A percentile compares a stretch with the other conserved stretches of the same genome.
These are phyloP conservation scores for Yamadazyma pseudoaaseri DNA, from an alignment of 1,139 yeast genomes.

Conservation along the genomic window DNA sequence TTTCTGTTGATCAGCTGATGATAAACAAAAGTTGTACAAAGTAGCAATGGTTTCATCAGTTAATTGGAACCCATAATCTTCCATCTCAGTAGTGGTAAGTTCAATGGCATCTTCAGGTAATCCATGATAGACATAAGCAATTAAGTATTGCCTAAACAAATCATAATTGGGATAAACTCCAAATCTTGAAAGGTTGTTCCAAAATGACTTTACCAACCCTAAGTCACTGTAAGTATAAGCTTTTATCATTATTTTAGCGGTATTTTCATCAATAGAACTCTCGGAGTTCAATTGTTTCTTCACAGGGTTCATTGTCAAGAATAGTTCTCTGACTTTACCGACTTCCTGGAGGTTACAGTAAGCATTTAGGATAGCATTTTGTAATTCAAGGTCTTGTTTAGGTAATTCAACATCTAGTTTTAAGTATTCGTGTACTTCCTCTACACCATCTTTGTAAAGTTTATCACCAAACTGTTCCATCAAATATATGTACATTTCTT, in stretches of 20 bases:
- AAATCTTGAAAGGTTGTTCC: slow-evolving; percentile 58
- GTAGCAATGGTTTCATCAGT: slow-evolving; percentile 51
- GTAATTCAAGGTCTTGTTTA: slow-evolving; percentile 56
- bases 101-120: slow-evolving; percentile 57
- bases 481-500: slow-evolving; percentile 61
- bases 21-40: slow-evolving; percentile 62
- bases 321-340: slow-evolving; percentile 59
- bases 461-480: slow-evolving; percentile 62
- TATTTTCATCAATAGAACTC: slow-evolving; percentile 52
- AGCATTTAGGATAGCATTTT: slow-evolving; percentile 67
- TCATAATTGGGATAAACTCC: slow-evolving; percentile 54
- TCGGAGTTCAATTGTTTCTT: slow-evolving; percentile 50
- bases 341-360: slow-evolving; percentile 64
- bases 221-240: slow-evolving; percentile 61
- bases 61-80: slow-evolving; percentile 51
- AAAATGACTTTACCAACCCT: slow-evolving; percentile 59
- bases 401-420: slow-evolving; percentile 62
- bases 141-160: slow-evolving; percentile 62
- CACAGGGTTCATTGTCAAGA: slow-evolving; percentile 55
- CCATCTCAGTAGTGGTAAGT: slow-evolving; percentile 45
- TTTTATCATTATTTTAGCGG: slow-evolving; percentile 71
- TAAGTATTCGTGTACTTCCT: slow-evolving; percentile 61
- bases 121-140: slow-evolving; percentile 76
- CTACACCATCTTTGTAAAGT: slow-evolving; percentile 66
- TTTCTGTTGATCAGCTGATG: slow-evolving; percentile 43